phyloP scores from a whole-genome alignment of 2,329 filamentous ascomycete genomes.

The Hyphodiscus sp. region DNA sequence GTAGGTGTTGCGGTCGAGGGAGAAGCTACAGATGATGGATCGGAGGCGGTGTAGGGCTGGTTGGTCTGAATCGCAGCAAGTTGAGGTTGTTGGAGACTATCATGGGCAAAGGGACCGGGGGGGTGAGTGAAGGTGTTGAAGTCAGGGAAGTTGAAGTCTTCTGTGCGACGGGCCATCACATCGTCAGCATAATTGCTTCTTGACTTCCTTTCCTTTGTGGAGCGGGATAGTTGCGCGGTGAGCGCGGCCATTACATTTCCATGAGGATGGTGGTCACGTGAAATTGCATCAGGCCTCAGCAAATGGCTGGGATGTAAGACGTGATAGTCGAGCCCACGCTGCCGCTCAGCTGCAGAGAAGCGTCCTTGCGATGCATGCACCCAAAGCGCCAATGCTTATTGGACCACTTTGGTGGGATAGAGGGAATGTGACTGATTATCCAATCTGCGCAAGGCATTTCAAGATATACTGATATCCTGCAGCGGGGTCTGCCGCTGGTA shows the following conservation, averaged over 20 bases:
- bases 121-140: conserved; percentile 23
- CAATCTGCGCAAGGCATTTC: neutral
- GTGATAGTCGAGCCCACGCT: no score
- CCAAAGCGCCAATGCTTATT: neutral
- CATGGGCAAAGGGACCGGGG: conserved; percentile 12
- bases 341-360: neutral
- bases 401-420: neutral
- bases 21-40: conserved; percentile 16
- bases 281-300: conserved; percentile 20
- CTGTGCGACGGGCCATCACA: conserved; percentile 22
- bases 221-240: conserved; percentile 3
- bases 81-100: conserved; percentile 7
- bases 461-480: neutral
- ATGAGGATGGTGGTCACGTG: conserved; percentile 17
- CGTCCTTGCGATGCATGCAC: neutral
- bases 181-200: conserved; percentile 25
- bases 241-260: neutral
- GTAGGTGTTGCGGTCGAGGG: conserved; percentile 19
- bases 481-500: neutral
- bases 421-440: neutral
- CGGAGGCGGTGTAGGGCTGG: conserved; percentile 12
- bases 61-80: conserved; percentile 16
- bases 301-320: neutral
- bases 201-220: conserved; percentile 1
- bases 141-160: conserved; percentile 28